Conservation (phyloP, 345 rosid species). For the Trapa incisa region DNA sequence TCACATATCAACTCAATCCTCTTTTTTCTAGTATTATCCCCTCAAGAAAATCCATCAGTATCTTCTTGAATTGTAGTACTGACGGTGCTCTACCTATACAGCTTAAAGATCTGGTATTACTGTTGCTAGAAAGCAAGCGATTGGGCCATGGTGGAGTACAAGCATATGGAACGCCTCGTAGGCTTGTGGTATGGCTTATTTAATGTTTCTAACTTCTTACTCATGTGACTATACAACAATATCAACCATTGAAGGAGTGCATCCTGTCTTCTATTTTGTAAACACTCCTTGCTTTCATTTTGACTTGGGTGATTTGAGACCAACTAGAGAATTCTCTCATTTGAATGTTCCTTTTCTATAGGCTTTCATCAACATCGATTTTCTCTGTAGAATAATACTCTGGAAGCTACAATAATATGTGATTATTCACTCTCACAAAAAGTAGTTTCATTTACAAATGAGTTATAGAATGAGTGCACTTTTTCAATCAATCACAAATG, state of each 20-base stretch:
- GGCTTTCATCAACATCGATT: not conserved
- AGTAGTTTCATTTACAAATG: too few species aligned
- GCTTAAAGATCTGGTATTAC: constrained; percentile 59
- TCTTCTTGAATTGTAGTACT: not conserved
- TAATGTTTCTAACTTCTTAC: not conserved
- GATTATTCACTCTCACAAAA: too few species aligned
- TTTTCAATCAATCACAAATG: not conserved
- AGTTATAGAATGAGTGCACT: too few species aligned
- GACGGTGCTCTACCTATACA: constrained; percentile 21
- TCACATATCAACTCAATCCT: not conserved
- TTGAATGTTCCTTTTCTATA: not conserved
- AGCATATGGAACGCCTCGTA: constrained; percentile 84
- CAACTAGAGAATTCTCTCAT: not conserved
- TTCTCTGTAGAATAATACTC: not conserved
- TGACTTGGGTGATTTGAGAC: not conserved
- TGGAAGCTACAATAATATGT: not conserved
- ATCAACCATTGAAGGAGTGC: not conserved
- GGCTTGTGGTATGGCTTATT: constrained; percentile 61
- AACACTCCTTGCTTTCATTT: not conserved
- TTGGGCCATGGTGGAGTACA: constrained; percentile 54
- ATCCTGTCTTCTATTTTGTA: not conserved
- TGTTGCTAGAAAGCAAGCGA: constrained; percentile 56
- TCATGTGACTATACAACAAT: not conserved
- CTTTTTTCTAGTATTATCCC: not conserved
- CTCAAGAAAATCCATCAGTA: not conserved